phyloP scores from a whole-genome alignment of 1,139 yeast species.

The Citeromyces siamensis region DNA sequence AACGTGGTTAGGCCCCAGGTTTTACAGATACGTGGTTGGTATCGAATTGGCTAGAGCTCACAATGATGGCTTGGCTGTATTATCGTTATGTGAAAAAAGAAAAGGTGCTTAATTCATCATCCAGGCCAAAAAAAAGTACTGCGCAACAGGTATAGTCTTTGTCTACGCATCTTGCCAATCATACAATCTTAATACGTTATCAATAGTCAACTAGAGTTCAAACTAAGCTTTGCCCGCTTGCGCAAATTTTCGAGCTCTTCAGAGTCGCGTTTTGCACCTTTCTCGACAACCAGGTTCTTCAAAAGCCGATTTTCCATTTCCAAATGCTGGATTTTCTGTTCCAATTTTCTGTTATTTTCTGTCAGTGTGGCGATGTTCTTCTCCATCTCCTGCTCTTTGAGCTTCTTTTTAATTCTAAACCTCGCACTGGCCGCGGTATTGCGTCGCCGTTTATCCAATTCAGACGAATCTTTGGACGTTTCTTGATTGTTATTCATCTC shows the following conservation, averaged over 20 bases:
- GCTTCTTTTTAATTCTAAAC: constrained; percentile 69
- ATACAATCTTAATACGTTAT: background rate
- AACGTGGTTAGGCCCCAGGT: too few relatives aligned
- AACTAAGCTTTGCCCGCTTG: constrained; percentile 16
- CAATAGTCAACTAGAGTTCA: background rate
- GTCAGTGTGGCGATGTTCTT: constrained; percentile 46
- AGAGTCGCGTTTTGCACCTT: constrained; percentile 19
- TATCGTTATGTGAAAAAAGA: too few relatives aligned
- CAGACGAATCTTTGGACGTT: background rate
- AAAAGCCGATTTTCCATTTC: constrained; percentile 56
- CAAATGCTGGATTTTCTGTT: constrained; percentile 46
- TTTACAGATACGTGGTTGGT: too few relatives aligned
- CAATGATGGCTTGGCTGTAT: too few relatives aligned
- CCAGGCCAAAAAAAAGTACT: background rate
- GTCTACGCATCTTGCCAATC: background rate
- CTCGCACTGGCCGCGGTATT: constrained; percentile 79
- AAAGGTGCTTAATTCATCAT: background rate
- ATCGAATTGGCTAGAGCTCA: too few relatives aligned
- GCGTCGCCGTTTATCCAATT: constrained; percentile 40
- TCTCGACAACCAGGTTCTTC: constrained; percentile 64
- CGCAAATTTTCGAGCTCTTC: constrained; percentile 20
- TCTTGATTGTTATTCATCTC: background rate
- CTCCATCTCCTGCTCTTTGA: constrained; percentile 81
- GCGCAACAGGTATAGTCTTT: background rate
- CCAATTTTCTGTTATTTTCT: constrained; percentile 47